Percentiles rank a stretch among this genome's conserved stretches.
phyloP scores from a whole-genome alignment of 345 rosid genomes.

The Abelmoschus esculentus region DNA sequence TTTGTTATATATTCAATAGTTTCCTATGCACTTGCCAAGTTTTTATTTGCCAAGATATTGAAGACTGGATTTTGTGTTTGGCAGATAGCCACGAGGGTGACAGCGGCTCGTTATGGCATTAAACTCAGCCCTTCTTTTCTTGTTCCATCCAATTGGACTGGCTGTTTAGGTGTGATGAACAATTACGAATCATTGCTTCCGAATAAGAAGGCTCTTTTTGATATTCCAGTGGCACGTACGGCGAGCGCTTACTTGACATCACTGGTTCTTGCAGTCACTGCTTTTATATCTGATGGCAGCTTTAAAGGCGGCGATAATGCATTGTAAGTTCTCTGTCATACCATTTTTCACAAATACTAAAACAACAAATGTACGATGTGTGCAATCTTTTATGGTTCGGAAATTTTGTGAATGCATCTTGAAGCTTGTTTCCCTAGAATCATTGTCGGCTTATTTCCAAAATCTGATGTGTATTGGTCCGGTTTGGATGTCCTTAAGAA shows the following conservation, averaged over 20 bases:
- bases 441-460: not conserved
- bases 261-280: slow-evolving; percentile 58
- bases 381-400: no score
- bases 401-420: not conserved
- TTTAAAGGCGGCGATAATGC: slow-evolving; percentile 94
- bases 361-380: no score
- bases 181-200: slow-evolving; percentile 87
- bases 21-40: no score
- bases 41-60: no score
- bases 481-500: not conserved
- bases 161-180: slow-evolving; percentile 90
- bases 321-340: slow-evolving; percentile 42
- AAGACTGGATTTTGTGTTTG: not conserved
- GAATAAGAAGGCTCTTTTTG: slow-evolving; percentile 72
- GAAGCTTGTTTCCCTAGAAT: not conserved
- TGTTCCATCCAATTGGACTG: slow-evolving; percentile 93
- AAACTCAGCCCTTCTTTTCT: slow-evolving; percentile 88
- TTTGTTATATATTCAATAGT: not conserved
- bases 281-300: slow-evolving; percentile 76
- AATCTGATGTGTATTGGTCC: not conserved
- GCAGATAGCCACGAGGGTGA: slow-evolving; percentile 81
- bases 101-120: slow-evolving; percentile 62
- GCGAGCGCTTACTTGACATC: slow-evolving; percentile 89
- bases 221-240: slow-evolving; percentile 82
- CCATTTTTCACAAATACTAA: no score